Evolutionary conservation across 179 eudicot genomes (phyloP).

Genomic region (Silene coronaria): DNA sequence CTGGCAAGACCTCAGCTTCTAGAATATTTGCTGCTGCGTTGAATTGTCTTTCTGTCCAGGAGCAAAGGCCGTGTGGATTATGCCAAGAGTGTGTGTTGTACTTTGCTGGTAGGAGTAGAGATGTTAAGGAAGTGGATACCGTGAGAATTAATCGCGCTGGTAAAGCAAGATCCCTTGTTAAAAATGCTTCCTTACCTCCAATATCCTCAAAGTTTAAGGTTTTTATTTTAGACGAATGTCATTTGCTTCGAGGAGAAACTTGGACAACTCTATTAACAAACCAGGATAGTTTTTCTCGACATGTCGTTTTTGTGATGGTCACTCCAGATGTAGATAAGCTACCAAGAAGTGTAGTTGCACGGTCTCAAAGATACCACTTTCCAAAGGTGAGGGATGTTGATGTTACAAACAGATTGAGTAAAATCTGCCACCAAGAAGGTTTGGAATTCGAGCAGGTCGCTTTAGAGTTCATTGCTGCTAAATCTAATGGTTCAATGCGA

Average conservation of each 20-base stretch:
- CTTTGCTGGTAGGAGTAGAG: slow-evolving; percentile 75
- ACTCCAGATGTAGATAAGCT: slow-evolving; percentile 80
- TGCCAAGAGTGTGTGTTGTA: slow-evolving; percentile 73
- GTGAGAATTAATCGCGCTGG: slow-evolving; percentile 55
- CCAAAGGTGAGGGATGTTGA: slow-evolving; percentile 64
- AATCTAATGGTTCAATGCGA: slow-evolving; percentile 80
- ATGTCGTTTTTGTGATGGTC: slow-evolving; percentile 65
- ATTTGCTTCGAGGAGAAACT: slow-evolving; percentile 57
- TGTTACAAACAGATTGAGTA: slow-evolving; percentile 44
- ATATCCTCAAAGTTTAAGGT: slow-evolving; percentile 75
- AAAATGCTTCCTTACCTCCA: slow-evolving; percentile 54
- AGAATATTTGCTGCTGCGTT: slow-evolving; percentile 89
- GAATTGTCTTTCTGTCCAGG: slow-evolving; percentile 63
- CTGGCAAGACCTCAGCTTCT: slow-evolving; percentile 88
- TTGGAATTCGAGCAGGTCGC: slow-evolving; percentile 71
- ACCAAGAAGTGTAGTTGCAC: slow-evolving; percentile 58
- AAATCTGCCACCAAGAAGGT: slow-evolving; percentile 71
- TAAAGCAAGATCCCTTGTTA: slow-evolving; percentile 51
- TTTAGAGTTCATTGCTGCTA: slow-evolving; percentile 69
- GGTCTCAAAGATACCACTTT: slow-evolving; percentile 61
- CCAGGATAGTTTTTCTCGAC: slow-evolving; percentile 48
- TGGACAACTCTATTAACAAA: slow-evolving; percentile 62
- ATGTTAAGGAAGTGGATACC: slow-evolving; percentile 83
- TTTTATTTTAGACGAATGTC: slow-evolving; percentile 83
- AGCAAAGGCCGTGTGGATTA: slow-evolving; percentile 61